A percentile compares a stretch with the other conserved stretches of the same genome.
phyloP scores from a whole-genome alignment of 768 basidiomycete genomes.

The Chlorophyllum brunneum region DNA sequence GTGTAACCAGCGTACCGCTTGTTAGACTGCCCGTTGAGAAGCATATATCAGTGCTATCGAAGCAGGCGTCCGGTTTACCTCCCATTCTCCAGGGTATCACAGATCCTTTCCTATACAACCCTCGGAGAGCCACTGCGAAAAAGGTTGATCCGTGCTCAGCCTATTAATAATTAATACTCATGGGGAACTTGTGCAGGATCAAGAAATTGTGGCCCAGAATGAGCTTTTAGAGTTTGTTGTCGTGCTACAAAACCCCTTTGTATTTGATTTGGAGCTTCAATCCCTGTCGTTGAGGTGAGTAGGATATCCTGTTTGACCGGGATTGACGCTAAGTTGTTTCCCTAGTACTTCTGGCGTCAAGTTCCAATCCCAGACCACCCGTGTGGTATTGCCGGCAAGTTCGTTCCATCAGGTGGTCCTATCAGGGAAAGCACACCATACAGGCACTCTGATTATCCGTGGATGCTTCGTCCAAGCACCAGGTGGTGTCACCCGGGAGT shows the following conservation, averaged over 20 bases:
- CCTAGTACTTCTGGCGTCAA: constrained; percentile 76
- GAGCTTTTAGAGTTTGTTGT: constrained; percentile 81
- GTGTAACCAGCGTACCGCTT: constrained; percentile 56
- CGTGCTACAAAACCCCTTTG: constrained; percentile 86
- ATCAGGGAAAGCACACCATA: constrained; percentile 56
- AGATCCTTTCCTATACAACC: constrained; percentile 92
- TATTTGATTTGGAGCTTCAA: constrained; percentile 88
- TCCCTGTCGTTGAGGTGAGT: constrained; percentile 75
- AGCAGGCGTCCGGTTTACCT: constrained; percentile 33
- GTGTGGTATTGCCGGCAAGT: constrained; percentile 68
- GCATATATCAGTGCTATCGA: constrained; percentile 49
- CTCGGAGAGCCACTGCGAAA: constrained; percentile 54
- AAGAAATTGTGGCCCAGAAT: constrained; percentile 72
- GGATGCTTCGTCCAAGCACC: constrained; percentile 79
- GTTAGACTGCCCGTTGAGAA: constrained; percentile 75
- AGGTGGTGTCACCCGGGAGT: constrained; percentile 67
- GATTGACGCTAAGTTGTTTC: constrained; percentile 8
- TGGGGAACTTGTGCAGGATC: constrained; percentile 32
- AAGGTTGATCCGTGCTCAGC: constrained; percentile 41
- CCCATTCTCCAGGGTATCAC: constrained; percentile 55
- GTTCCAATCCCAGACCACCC: constrained; percentile 63
- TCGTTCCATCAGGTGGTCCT: constrained; percentile 73
- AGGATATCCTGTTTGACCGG: not conserved
- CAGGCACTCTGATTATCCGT: constrained; percentile 67
- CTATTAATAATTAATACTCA: not conserved